These are phyloP conservation scores for Stachybotrys chartarum DNA, from an alignment of 2,329 filamentous ascomycete genomes.

Conservation along the genomic window DNA sequence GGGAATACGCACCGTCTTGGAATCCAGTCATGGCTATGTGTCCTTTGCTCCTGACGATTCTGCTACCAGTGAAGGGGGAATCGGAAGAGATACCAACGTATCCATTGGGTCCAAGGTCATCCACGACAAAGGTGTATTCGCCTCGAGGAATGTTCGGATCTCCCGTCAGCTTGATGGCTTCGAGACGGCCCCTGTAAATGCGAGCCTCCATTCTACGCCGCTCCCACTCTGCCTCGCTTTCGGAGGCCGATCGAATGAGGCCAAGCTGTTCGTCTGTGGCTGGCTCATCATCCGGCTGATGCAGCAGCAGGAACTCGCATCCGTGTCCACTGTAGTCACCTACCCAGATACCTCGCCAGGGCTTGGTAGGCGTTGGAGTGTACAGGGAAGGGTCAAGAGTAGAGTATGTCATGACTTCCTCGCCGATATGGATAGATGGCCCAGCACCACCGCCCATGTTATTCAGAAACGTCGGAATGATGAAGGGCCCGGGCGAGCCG, in stretches of 20 bases:
- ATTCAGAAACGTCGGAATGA: neutral
- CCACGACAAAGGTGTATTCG: constrained; percentile 72
- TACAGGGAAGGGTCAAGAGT: constrained; percentile 72
- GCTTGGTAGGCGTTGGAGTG: constrained; percentile 71
- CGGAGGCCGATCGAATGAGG: constrained; percentile 29
- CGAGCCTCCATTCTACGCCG: constrained; percentile 35
- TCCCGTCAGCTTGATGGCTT: constrained; percentile 86
- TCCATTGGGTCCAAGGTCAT: constrained; percentile 65
- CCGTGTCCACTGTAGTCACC: constrained; percentile 86
- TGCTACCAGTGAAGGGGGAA: constrained; percentile 62
- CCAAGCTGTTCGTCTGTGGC: constrained; percentile 30
- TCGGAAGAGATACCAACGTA: constrained; percentile 58
- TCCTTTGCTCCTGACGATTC: constrained; percentile 66
- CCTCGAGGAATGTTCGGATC: constrained; percentile 86
- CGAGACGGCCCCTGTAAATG: constrained; percentile 59
- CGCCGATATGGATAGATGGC: constrained; percentile 37
- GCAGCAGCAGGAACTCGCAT: constrained; percentile 77
- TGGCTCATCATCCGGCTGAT: constrained; percentile 55
- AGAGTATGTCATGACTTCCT: constrained; percentile 54
- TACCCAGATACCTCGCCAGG: constrained; percentile 86
- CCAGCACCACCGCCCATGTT: constrained; percentile 18
- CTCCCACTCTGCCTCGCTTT: constrained; percentile 39
- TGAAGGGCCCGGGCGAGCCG: constrained; percentile 14
- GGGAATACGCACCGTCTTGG: constrained; percentile 50
- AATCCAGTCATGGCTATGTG: constrained; percentile 75